These are phyloP conservation scores for Coelastrella sp. DNA, from an alignment of 139 green algal genomes.

Conservation along the genomic window DNA sequence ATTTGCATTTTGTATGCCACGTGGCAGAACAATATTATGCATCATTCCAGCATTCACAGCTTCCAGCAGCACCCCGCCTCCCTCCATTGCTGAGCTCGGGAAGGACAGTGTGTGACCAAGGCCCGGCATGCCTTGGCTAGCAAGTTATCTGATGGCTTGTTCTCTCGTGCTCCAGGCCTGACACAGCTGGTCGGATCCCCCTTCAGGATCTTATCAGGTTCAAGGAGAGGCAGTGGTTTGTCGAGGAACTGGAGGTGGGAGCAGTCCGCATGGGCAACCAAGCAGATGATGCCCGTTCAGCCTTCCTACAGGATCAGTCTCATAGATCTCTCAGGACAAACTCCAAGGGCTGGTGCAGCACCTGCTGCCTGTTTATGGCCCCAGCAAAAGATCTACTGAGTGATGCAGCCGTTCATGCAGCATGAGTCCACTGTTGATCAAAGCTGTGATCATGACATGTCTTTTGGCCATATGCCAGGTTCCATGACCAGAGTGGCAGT, in stretches of 20 bases:
- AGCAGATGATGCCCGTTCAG: not conserved
- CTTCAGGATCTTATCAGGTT: slow-evolving; percentile 66
- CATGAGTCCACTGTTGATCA: not conserved
- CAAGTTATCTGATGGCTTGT: not conserved
- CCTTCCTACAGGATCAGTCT: too few relatives aligned
- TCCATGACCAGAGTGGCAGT: not conserved
- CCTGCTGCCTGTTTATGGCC: too few relatives aligned
- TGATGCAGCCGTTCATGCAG: not conserved
- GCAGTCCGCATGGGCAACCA: not conserved
- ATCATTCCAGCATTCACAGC: too few relatives aligned
- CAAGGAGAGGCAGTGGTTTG: slow-evolving; percentile 71
- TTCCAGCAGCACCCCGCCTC: too few relatives aligned
- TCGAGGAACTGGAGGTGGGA: slow-evolving; percentile 68
- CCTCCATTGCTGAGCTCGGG: not conserved
- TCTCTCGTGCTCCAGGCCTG: not conserved
- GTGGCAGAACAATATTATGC: too few relatives aligned
- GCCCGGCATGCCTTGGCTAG: not conserved
- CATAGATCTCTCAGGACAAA: too few relatives aligned
- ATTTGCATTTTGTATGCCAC: too few relatives aligned
- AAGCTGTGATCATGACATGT: not conserved
- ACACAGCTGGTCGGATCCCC: slow-evolving; percentile 53
- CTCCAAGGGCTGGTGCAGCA: too few relatives aligned
- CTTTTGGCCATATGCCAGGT: not conserved
- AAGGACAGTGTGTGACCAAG: not conserved
- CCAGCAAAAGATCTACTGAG: too few relatives aligned